Evolutionary conservation across 202 grass and related monocot species (phyloP), one percentile per base, ranked within the genome.

Genomic region (Zizania palustris): DNA sequence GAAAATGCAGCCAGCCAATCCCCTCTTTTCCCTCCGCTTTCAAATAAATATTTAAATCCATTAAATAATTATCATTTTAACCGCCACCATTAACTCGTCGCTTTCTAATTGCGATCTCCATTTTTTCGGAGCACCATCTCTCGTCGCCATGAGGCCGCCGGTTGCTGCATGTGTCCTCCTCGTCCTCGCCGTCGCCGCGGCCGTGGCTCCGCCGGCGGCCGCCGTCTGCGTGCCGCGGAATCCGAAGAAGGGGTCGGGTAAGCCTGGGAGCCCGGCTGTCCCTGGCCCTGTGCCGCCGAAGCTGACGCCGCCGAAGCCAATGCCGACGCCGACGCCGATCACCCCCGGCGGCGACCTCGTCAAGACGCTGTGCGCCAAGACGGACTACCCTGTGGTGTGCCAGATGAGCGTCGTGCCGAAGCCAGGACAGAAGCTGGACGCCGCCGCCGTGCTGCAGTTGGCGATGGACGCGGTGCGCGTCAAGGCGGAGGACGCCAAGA

Each of bases 371-470:
- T 90, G 90, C 60, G n/a, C 60, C 14, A 75, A 85, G 41, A 77
- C 91, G 35, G 71, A 83, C 53, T 49, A 88, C 75, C 82, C 84
- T 0, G 74, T 85, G 3, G 11, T 87, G 36, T 93, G 87, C 84
- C 5, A 18, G 7, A 62, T 74, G 9, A 34, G 74, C 6, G 45
- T 85, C 77, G 9, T 41, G 68, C 19, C 55, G 7, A 62, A 13
- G 11, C 38, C 38, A 3, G 73, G 79, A 3, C 69, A 58, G 86
- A 72, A 61, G 40, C 65, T 87, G 7, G 84, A 87, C 37, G 76
- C 22, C 43, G 28, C 65, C 3, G 77, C 16, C 21, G 56, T 78
- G 74, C 81, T 81, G 10, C 36, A 33, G 54, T 5, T 82, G 71
- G 78, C 70, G 6, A 77, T 75, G 65, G 19, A 3, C 37, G 83